Base-by-base conservation (phyloP, 164 flowering plant species). In the Annona cherimola region DNA sequence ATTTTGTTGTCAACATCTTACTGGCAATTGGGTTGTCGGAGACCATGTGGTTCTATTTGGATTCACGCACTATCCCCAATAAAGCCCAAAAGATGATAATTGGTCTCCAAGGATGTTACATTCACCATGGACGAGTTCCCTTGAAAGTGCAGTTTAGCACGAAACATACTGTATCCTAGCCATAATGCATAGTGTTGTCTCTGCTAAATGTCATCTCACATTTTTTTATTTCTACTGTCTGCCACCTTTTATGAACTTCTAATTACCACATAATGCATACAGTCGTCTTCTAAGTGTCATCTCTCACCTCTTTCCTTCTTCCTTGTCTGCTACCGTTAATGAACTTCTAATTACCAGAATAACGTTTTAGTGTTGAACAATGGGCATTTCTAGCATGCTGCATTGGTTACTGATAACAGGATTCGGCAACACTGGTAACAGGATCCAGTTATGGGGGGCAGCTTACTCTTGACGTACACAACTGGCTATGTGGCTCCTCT, bases 401-500 rank as follows among this genome's bases (percentile, higher is more conserved):
- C 42, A 6, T 12, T 16, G 66, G 63, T 42, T 66, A 5, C 68
- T 71, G 20, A 46, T 63, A 55, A 12, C 45, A 4, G 18, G 35
- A 41, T n/a, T 72, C 61, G 61, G 40, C 0, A 7, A 42, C 68
- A 45, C 61, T 45, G 20, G 43, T 77, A 40, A 76, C 89, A 91
- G 98, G 97, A 95, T 82, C 99, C 99, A 57, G 14, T 93, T 20
- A 70, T 95, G 2, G 99, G 99, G 20, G 97, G 99, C 65, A 90
- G 96, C 87, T 81, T 95, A 71, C 92, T 95, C 65, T 80, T 95
- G 82, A 86, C 96, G n/a, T 93, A 93, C 87, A 90, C 99, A 69
- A 95, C 99, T 26, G 99, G 99, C 67, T 95, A 92, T 80, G 89
- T 95, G 71, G 87, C 96, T 72, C 99, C 99, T 69, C 86, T 95